Conservation (phyloP, 495 filamentous ascomycete species). For the Lineolata rhizophorae region DNA sequence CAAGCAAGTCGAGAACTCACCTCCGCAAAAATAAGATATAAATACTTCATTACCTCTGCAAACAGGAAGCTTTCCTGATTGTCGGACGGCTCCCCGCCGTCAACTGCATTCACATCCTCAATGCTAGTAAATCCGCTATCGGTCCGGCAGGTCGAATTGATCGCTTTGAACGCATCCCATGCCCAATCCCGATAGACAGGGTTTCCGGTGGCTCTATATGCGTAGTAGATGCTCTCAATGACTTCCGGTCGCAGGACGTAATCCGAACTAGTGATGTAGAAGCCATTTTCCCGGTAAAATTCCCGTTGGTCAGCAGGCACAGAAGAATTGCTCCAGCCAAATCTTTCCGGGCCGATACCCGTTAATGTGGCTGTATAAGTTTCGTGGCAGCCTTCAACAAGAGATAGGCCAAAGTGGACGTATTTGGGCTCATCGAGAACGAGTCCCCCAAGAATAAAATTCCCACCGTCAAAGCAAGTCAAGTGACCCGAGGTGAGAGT, state of each 20-base stretch:
- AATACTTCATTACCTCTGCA: conserved; percentile 78
- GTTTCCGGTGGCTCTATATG: conserved; percentile 59
- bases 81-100: conserved; percentile 22
- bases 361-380: conserved; percentile 51
- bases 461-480: conserved; percentile 72
- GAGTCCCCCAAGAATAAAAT: conserved; percentile 67
- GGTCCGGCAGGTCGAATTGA: conserved; percentile 24
- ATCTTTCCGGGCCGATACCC: conserved; percentile 59
- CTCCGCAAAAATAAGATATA: conserved; percentile 54
- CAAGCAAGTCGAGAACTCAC: no score
- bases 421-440: conserved; percentile 40
- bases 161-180: conserved; percentile 36
- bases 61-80: conserved; percentile 82
- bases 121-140: conserved; percentile 47
- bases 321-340: conserved; percentile 35
- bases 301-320: conserved; percentile 25
- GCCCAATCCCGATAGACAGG: conserved; percentile 35
- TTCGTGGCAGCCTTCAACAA: conserved; percentile 51
- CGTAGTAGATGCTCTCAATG: conserved; percentile 76
- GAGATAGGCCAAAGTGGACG: conserved; percentile 48
- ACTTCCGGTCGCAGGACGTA: conserved; percentile 73
- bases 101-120: conserved; percentile 35
- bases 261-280: conserved; percentile 34
- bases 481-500: conserved; percentile 28
- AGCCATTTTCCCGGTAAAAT: conserved; percentile 46